Evolutionary conservation across 2,329 filamentous ascomycete species (phyloP).

Genomic region (Ilyonectria mors-panacis): DNA sequence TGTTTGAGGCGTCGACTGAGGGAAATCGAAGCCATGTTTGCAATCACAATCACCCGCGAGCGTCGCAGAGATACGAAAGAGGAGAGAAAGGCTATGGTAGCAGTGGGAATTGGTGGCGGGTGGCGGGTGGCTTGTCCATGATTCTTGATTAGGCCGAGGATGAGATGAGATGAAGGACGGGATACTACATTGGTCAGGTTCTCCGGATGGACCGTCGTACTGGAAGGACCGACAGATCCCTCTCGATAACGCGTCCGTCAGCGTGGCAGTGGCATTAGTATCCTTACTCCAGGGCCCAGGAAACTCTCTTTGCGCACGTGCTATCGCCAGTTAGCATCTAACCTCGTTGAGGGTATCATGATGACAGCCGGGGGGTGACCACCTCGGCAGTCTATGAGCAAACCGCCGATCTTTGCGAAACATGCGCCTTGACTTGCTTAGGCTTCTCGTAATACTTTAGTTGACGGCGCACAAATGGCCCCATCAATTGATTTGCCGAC

Average conservation of each 20-base stretch:
- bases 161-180: slow-evolving; percentile 21
- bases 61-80: slow-evolving; percentile 30
- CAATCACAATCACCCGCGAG: slow-evolving; percentile 32
- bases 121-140: slow-evolving; percentile 23
- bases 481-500: slow-evolving; percentile 3
- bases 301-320: slow-evolving; percentile 30
- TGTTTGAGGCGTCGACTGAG: slow-evolving; percentile 33
- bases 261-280: slow-evolving; percentile 19
- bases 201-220: slow-evolving; percentile 11
- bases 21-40: slow-evolving; percentile 26
- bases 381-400: slow-evolving; percentile 4
- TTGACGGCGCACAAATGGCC: slow-evolving; percentile 11
- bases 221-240: slow-evolving; percentile 14
- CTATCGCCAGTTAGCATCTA: background rate
- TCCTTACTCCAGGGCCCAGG: slow-evolving; percentile 10
- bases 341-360: slow-evolving; percentile 3
- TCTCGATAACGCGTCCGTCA: slow-evolving; percentile 17
- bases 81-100: slow-evolving; percentile 1
- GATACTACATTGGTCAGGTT: slow-evolving; percentile 1
- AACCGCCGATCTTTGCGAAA: slow-evolving; percentile 13
- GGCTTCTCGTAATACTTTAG: background rate
- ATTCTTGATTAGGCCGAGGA: slow-evolving; percentile 23
- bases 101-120: slow-evolving; percentile 2
- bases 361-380: background rate
- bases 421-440: slow-evolving; percentile 10